Evolutionary conservation across 352 stramenopile species (phyloP), one percentile per base, ranked within the genome.

Genomic region (Phytophthora hibernalis): DNA sequence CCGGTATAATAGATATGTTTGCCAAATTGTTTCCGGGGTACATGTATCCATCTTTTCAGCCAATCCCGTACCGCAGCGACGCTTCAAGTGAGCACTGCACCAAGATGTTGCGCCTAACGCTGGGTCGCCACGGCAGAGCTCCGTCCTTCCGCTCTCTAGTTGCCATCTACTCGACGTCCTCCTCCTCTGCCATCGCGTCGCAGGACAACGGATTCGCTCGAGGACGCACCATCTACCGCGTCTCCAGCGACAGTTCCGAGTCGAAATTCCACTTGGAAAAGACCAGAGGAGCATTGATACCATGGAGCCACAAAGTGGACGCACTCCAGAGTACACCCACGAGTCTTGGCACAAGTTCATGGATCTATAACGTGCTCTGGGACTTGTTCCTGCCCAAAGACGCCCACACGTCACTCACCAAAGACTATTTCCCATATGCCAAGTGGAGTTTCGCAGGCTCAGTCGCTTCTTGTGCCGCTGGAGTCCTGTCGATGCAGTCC

Each of bases 401-500:
- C 35, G 97, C 96, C 67, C 86, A 80, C 15, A 56, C 81, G 30
- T 96, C 90, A 22, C 87, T 98, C 8, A 90, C 80, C 18, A 72
- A 73, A 22, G 85, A 90, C 49, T 99, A 99, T 67, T 66, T 89
- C 26, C 73, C 80, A n/a, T 98, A 97, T 76, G 86, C 81, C 50
- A 77, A 82, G 28, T 98, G 87, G 77, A 91, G 87, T 48, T 97
- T 97, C 61, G 63, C 81, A 11, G 87, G 82, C 52, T 92, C 82
- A 4, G 80, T 97, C 42, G 85, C 82, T 33, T 93, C 87, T 28
- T 92, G 88, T 51, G 84, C 92, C 26, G 74, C 78, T 8, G 92
- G 96, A 60, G 92, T 99, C 18, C 70, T 98, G 53, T 97, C 91
- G 11, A 99, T 97, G 73, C 95, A 98, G 74, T 95, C 92, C 33